Percentiles rank a stretch among this genome's conserved stretches.
phyloP scores from a whole-genome alignment of 1,139 yeast species.

The Hyphopichia burtonii region DNA sequence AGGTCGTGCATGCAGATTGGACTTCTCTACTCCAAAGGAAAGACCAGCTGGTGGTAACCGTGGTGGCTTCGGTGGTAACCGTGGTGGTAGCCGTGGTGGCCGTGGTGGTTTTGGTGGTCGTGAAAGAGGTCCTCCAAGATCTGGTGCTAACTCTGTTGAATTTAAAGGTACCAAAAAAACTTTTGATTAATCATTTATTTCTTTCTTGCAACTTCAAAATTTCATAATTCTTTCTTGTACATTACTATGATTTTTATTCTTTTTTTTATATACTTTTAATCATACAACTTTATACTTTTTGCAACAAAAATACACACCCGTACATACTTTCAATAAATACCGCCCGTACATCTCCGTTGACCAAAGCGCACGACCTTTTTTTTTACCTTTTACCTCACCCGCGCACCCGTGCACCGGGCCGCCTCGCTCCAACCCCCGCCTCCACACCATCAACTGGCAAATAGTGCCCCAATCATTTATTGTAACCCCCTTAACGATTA shows the following conservation, averaged over 20 bases:
- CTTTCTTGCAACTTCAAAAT: background rate
- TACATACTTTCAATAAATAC: too few species aligned
- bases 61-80: slow-evolving; percentile 33
- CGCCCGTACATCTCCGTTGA: too few species aligned
- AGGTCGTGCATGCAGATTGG: slow-evolving; percentile 94
- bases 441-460: too few species aligned
- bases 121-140: slow-evolving; percentile 57
- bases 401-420: too few species aligned
- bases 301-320: too few species aligned
- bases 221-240: slow-evolving; percentile 2
- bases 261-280: slow-evolving; percentile 2
- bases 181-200: slow-evolving; percentile 49
- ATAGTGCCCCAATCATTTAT: too few species aligned
- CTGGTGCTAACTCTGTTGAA: slow-evolving; percentile 55
- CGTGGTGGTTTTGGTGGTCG: slow-evolving; percentile 41
- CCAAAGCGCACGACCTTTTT: too few species aligned
- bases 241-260: background rate
- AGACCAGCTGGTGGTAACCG: slow-evolving; percentile 32
- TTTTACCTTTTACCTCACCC: too few species aligned
- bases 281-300: too few species aligned
- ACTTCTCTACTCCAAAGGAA: slow-evolving; percentile 90
- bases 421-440: too few species aligned
- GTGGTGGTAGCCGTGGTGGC: slow-evolving; percentile 43
- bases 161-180: slow-evolving; percentile 79
- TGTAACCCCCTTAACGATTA: too few species aligned